These are phyloP conservation scores for Yarrowia sp. DNA, from an alignment of 805 yeast species.

Conservation along the genomic window DNA sequence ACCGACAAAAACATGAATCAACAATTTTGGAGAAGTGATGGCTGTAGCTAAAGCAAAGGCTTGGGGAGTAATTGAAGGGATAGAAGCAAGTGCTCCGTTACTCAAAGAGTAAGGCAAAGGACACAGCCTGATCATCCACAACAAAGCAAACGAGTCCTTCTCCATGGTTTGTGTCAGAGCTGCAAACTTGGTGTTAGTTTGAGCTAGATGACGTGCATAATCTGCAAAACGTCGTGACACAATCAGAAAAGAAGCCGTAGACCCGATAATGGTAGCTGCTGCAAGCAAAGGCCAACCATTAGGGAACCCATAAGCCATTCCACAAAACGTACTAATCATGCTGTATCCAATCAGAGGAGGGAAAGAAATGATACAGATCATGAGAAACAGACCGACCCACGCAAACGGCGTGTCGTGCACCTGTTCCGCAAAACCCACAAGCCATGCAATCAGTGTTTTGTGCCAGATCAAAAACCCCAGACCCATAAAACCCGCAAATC, in stretches of 20 bases:
- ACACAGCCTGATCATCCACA: constrained; percentile 74
- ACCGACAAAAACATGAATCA: constrained; percentile 78
- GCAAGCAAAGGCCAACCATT: constrained; percentile 79
- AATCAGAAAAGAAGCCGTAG: constrained; percentile 60
- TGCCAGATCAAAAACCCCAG: constrained; percentile 39
- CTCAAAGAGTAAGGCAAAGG: constrained; percentile 92
- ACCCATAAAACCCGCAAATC: constrained; percentile 26
- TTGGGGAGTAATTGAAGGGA: constrained; percentile 65
- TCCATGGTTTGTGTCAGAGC: constrained; percentile 77
- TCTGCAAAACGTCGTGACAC: constrained; percentile 49
- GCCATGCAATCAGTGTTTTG: constrained; percentile 36
- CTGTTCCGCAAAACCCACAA: constrained; percentile 37
- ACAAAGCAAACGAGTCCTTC: constrained; percentile 60
- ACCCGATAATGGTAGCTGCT: constrained; percentile 66
- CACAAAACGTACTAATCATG: constrained; percentile 61
- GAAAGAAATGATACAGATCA: constrained; percentile 69
- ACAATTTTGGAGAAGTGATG: constrained; percentile 75
- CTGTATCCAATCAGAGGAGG: constrained; percentile 91
- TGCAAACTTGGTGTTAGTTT: constrained; percentile 60
- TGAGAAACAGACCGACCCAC: constrained; percentile 45
- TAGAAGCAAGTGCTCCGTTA: constrained; percentile 87
- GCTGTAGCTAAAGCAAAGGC: constrained; percentile 70
- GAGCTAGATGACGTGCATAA: constrained; percentile 60
- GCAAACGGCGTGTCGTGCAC: constrained; percentile 40
- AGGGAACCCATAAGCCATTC: constrained; percentile 79